Evolutionary conservation across 2,329 filamentous ascomycete genomes (phyloP), one percentile per base, ranked within the genome.

Genomic region (Elsinoe batatas): DNA sequence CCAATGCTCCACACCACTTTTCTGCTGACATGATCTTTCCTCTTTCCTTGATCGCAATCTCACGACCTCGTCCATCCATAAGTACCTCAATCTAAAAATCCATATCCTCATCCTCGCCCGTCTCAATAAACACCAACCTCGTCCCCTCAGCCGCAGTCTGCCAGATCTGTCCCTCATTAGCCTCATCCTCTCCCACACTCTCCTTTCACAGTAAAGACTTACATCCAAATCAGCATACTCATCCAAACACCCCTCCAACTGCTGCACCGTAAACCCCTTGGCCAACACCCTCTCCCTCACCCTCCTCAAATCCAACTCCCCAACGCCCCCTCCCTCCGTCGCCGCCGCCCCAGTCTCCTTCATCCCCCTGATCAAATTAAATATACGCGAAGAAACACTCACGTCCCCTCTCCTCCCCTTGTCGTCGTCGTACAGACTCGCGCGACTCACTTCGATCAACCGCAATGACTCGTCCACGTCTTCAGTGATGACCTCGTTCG

Each of bases 391-490:
- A 72, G 82, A 91, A 26, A 89, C 84, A 53, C 88, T 95, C 63
- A 87, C 81, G 63, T 87, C 85, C 57, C 84, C 80, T 46, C 68
- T 61, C 50, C 82, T 75, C 53, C 77, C 74, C 49, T 76, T 65
- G 67, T 79, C 77, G 60, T 94, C 88, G 32, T 84, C 80, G 65
- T 91, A 87, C 64, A 98, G 74, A 62, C 84, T 91, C 58, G 94
- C 88, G 74, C 97, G 97, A 71, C 88, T 93, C 57, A 95, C 89
- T 70, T 97, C 91, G 50, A 95, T 80, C 49, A 98, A 79, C 54
- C 93, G 83, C 61, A 98, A 75, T 1, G 93, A 91, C 74, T 98
- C 93, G 66, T 98, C 93, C 5, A 97, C 91, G 70, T 98, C 93
- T 64, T 95, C 91, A 55, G 87, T 85, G 54, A 88, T 84, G 50